Conservation (phyloP, 495 filamentous ascomycete genomes). For the Staphylotrichum longicolle region DNA sequence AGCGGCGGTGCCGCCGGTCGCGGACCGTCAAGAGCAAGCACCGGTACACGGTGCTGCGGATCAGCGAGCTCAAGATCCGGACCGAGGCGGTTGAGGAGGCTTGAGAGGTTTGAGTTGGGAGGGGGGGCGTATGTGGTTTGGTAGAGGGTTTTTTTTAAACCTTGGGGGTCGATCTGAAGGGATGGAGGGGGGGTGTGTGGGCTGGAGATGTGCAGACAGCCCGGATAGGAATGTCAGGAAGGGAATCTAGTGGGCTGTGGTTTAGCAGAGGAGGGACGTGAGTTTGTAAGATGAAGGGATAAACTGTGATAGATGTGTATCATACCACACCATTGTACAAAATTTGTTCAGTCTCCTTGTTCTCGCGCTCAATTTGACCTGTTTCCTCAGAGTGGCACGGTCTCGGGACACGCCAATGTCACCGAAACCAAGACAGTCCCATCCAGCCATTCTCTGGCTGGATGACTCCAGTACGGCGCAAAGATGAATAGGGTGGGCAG, state of each 20-base stretch:
- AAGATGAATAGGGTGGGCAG: too few relatives aligned
- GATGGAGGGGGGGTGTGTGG: neutral
- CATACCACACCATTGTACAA: conserved; percentile 9
- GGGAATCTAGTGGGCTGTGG: neutral
- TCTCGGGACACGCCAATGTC: too few relatives aligned
- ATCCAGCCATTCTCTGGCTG: too few relatives aligned
- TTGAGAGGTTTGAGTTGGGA: neutral
- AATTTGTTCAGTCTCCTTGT: neutral
- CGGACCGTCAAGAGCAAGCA: conserved; percentile 81
- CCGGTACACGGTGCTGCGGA: conserved; percentile 76
- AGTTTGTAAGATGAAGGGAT: conserved; percentile 11
- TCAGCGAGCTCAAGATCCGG: conserved; percentile 71
- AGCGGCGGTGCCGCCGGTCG: conserved; percentile 73
- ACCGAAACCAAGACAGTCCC: too few relatives aligned
- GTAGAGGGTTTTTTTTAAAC: too few relatives aligned
- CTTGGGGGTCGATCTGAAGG: neutral
- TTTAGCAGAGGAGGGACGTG: neutral
- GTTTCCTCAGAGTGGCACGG: too few relatives aligned
- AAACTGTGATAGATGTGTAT: conserved; percentile 13
- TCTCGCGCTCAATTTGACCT: too few relatives aligned
- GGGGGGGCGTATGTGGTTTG: neutral
- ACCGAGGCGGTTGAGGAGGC: conserved; percentile 10
- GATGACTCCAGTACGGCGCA: too few relatives aligned
- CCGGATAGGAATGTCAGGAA: neutral
- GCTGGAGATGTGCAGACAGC: neutral